Evolutionary conservation across 352 stramenopile species (phyloP), one percentile per base, ranked within the genome.

Genomic region (Phytopythium oedochilum): DNA sequence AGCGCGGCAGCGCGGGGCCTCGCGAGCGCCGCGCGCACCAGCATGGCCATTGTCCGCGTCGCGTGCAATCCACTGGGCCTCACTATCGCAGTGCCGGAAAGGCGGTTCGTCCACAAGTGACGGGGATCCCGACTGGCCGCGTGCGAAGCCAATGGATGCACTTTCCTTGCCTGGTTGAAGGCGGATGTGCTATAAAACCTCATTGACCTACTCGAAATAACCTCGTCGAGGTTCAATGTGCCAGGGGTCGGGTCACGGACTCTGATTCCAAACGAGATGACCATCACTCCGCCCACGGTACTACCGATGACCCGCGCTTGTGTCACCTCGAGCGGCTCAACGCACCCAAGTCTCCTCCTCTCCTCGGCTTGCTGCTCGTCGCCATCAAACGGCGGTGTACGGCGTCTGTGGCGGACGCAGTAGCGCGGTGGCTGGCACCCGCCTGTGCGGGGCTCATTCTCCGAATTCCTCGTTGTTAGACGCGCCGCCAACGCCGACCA

Each of bases 31-130:
- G 47, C 49, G 15, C 49, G 49, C 34, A 26, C 25, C 35, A 31
- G 25, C 49, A 55, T 45, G 12, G 49, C 49, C 34, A 55, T 46
- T n/a, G n/a, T n/a, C n/a, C n/a, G n/a, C n/a, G n/a, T n/a, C n/a
- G n/a, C n/a, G n/a, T n/a, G n/a, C 22, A 32, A 23, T 7, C 36
- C 10, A 46, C 39, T 46, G 22, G 6, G 8, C 40, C 25, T 29
- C 40, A 46, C 40, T 46, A 46, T 29, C 8, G 22, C n/a, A 29
- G 39, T 46, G 42, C 42, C 12, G 12, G 42, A 32, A 31, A 31
- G 42, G 28, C 0, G 12, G 42, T 32, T 28, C 42, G 42, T 48
- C 42, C 23, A 32, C 42, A 48, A 32, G 40, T 46, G 40, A 46
- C 40, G 38, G 26, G 38, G 38, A 44, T 28, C n/a, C 20, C 40